Percentiles rank a stretch among this genome's conserved stretches.
Evolutionary conservation across 2,329 filamentous ascomycete genomes (phyloP).

Genomic region (Cadophora sp.): DNA sequence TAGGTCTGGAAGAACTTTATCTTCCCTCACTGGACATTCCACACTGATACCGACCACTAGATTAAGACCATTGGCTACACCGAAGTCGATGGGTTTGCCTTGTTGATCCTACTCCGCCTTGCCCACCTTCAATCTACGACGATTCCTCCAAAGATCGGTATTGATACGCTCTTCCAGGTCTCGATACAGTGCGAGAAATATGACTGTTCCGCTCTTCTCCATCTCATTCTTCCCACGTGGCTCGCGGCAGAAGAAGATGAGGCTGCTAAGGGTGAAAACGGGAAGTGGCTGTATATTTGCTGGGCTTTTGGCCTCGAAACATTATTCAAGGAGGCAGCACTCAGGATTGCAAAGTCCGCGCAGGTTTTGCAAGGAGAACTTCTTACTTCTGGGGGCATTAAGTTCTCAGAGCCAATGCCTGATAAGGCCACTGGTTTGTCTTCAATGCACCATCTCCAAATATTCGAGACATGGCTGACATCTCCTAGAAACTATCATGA

Average conservation of each 20-base stretch:
- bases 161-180: not conserved
- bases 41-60: not conserved
- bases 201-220: not conserved
- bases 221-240: not conserved
- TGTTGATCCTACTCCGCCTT: not conserved
- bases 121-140: not conserved
- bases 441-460: not conserved
- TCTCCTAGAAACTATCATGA: not conserved
- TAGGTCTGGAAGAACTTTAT: constrained; percentile 16
- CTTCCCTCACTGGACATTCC: not conserved
- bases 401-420: not conserved
- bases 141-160: not conserved
- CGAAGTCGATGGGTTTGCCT: not conserved
- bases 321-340: not conserved
- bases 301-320: not conserved
- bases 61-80: not conserved
- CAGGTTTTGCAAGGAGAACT: not conserved
- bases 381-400: not conserved
- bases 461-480: not conserved
- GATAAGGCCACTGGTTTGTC: not conserved
- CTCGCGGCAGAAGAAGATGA: not conserved
- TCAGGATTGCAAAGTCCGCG: not conserved
- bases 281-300: not conserved
- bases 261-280: not conserved
- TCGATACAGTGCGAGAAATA: not conserved